A percentile compares a stretch with the other conserved stretches of the same genome.
phyloP scores from a whole-genome alignment of 257 asterid species.

The Solanum neorickii region DNA sequence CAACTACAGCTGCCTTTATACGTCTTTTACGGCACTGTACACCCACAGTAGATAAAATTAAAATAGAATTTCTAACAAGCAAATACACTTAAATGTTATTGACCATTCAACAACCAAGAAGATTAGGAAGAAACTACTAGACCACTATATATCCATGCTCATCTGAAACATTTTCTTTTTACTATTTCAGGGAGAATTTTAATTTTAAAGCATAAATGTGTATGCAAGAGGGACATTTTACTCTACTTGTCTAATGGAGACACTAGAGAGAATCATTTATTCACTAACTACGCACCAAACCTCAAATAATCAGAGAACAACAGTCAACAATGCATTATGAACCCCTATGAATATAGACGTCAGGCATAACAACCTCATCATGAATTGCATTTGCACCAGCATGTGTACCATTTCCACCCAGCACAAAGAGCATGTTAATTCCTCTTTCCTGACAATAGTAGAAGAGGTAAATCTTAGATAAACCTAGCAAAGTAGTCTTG shows the following conservation, averaged over 20 bases:
- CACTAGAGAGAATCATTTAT: not conserved
- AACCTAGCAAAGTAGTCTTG: not conserved
- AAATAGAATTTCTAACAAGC: not conserved
- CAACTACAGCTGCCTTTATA: constrained; percentile 72
- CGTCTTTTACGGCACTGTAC: constrained; percentile 62
- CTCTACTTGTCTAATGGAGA: not conserved
- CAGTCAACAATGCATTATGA: not conserved
- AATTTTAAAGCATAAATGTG: not conserved
- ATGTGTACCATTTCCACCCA: constrained; percentile 98
- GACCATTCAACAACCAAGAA: not conserved
- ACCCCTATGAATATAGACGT: not conserved
- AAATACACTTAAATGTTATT: not conserved
- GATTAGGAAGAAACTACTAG: not conserved
- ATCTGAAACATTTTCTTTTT: not conserved
- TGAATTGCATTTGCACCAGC: constrained; percentile 98
- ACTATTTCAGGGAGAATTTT: not conserved
- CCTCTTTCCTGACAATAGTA: constrained; percentile 65
- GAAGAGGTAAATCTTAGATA: constrained; percentile 3
- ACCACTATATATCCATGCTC: not conserved
- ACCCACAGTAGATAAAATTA: constrained; percentile 10
- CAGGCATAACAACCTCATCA: constrained; percentile 51
- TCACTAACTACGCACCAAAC: not conserved
- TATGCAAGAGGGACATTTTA: not conserved
- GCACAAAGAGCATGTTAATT: constrained; percentile 86
- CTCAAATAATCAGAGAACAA: not conserved